Base-by-base conservation (phyloP, 345 rosid genomes). In the Sonneratia caseolaris region DNA sequence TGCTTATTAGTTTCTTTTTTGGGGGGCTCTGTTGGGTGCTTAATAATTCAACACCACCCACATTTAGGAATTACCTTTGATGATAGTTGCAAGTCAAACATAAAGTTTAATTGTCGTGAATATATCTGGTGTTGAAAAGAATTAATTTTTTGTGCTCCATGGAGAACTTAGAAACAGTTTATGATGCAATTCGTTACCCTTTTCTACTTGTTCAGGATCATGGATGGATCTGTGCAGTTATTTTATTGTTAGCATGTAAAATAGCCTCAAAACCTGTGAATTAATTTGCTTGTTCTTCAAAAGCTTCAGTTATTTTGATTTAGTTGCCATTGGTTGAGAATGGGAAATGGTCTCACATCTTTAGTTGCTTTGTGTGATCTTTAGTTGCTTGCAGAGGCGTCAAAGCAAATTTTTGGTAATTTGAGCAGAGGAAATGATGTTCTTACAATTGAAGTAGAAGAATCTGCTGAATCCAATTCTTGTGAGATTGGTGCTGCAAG, bases 371-470 rank as follows among this genome's bases (percentile, higher is more conserved):
- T 27, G 32, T 27, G 32, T 80, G 73, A 79, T 80, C 72, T 82
- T 79, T 94, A 95, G 99, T 84, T 95, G 82, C 97, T 95, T 83
- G 97, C 99, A 81, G 99, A 90, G 84, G 97, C 99, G 73, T 85
- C 75, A 47, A 90, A 86, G 81, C 81, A 85, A 76, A 80, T 92
- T 72, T 87, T 81, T 82, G 92, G 96, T 76, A 79, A 84, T 45
- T 78, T 88, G 81, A 80, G 75, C 74, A 76, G 72, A 75, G 91
- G 82, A 77, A 85, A 76, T 68, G 86, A 84, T 82, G 74, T 81
- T 69, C 82, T 95, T 65, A 81, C 77, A 72, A 38, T 95, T 66
- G 97, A 90, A 80, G 94, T 86, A 22, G 92, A 90, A 73, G 87
- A 77, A 72, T 70, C 81, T 66, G 93, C 80, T 75, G 84, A 79